Conservation (phyloP, 768 basidiomycete genomes). For the Agaricus blazei region DNA sequence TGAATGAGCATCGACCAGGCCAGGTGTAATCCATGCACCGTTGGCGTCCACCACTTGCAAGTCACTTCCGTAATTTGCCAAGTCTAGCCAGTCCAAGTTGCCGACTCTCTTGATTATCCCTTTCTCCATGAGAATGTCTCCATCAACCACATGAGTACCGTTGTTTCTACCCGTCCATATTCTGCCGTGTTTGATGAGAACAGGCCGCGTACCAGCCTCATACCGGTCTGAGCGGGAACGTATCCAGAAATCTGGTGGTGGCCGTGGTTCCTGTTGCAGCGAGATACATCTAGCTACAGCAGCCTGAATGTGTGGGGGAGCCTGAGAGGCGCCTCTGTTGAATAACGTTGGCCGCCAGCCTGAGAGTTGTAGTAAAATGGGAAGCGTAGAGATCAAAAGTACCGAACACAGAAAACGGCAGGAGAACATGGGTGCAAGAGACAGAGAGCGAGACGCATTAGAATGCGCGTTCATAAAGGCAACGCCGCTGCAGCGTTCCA, state of each 20-base stretch:
- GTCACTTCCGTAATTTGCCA: slow-evolving; percentile 23
- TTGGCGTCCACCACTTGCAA: slow-evolving; percentile 55
- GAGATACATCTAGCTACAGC: slow-evolving; percentile 40
- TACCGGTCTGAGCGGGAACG: slow-evolving; percentile 63
- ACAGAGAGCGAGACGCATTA: background rate
- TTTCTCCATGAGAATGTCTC: slow-evolving; percentile 65
- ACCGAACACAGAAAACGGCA: background rate
- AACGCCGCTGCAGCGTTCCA: slow-evolving; percentile 8
- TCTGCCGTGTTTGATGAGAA: slow-evolving; percentile 67
- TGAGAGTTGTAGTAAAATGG: background rate
- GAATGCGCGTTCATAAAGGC: background rate
- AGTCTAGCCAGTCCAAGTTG: slow-evolving; percentile 24
- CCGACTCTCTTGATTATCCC: slow-evolving; percentile 65
- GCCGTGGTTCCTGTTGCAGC: slow-evolving; percentile 34
- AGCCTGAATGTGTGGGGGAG: slow-evolving; percentile 20
- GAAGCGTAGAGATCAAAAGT: background rate
- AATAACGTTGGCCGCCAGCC: background rate
- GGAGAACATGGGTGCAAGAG: slow-evolving; percentile 8
- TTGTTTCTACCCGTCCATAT: slow-evolving; percentile 79
- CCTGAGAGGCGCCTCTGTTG: background rate
- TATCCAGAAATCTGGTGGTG: slow-evolving; percentile 38
- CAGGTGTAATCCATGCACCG: slow-evolving; percentile 80
- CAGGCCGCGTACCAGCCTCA: slow-evolving; percentile 54
- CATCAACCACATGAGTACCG: slow-evolving; percentile 59
- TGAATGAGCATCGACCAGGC: slow-evolving; percentile 62